phyloP scores from a whole-genome alignment of 495 filamentous ascomycete species.

The Neurospora sp. region DNA sequence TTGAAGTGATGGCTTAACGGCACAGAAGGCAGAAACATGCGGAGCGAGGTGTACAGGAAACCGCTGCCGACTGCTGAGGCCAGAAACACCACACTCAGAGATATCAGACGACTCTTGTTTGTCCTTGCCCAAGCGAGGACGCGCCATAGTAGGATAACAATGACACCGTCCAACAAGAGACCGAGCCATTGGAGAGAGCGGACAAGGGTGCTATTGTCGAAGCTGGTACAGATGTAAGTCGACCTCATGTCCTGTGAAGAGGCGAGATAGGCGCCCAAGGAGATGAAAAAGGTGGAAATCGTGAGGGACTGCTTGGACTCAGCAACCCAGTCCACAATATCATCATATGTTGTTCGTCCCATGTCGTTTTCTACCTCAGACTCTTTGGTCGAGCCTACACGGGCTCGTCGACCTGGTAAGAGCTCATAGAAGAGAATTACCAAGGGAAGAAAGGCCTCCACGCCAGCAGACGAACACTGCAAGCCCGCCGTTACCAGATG shows the following conservation, averaged over 20 bases:
- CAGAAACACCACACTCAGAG: constrained; percentile 27
- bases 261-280: constrained; percentile 20
- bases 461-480: constrained; percentile 28
- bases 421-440: constrained; percentile 31
- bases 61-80: constrained; percentile 13
- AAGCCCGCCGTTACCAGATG: constrained; percentile 27
- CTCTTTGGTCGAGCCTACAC: not conserved
- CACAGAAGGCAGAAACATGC: not conserved
- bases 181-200: constrained; percentile 27
- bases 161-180: constrained; percentile 30
- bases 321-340: constrained; percentile 25
- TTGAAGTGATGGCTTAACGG: constrained; percentile 15
- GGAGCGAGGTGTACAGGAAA: constrained; percentile 7
- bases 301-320: constrained; percentile 20
- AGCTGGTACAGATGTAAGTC: constrained; percentile 34
- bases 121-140: constrained; percentile 38
- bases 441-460: constrained; percentile 34
- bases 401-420: constrained; percentile 20
- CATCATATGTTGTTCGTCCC: constrained; percentile 27
- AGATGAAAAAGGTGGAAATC: constrained; percentile 20
- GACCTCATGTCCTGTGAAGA: constrained; percentile 19
- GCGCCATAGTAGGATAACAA: constrained; percentile 32
- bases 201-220: constrained; percentile 18
- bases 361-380: constrained; percentile 27
- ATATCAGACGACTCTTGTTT: constrained; percentile 30